Base-by-base conservation (phyloP, 2,329 filamentous ascomycete genomes). In the Phaeophleospora eucalypticola region DNA sequence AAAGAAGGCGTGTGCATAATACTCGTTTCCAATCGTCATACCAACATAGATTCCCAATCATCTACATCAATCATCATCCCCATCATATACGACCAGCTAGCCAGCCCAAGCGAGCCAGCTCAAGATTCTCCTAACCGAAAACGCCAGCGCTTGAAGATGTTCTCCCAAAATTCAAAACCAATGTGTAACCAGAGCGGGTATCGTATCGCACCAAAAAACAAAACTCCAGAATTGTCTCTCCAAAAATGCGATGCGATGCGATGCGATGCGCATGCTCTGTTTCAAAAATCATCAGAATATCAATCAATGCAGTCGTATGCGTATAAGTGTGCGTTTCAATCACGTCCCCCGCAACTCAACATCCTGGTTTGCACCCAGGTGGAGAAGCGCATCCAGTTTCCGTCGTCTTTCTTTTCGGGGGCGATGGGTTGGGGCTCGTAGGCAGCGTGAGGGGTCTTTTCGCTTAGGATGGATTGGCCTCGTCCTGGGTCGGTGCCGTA, bases 281-380 rank as follows among this genome's bases (percentile, higher is more conserved):
- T n/a, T n/a, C n/a, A n/a, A n/a, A n/a, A n/a, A n/a, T n/a, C n/a
- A n/a, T n/a, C n/a, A n/a, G n/a, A n/a, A n/a, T n/a, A n/a, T n/a
- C n/a, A n/a, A n/a, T n/a, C n/a, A n/a, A n/a, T n/a, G n/a, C n/a
- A n/a, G n/a, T n/a, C n/a, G n/a, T n/a, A n/a, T n/a, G n/a, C n/a
- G n/a, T n/a, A n/a, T n/a, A n/a, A n/a, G n/a, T n/a, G n/a, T n/a
- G n/a, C n/a, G n/a, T n/a, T 7, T 29, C 24, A 29, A 29, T 29
- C 24, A 34, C 40, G 47, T 9, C 45, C 46, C 2, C 69, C 67
- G 48, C 78, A 68, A 53, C 77, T 75, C 53, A 80, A 71, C 46
- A 80, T 61, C 48, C 77, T 68, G 24, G 77, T 80, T 58, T 73
- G 71, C 50, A 79, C 66, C 78, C 78, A 81, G 1, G 77, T 77